These are phyloP conservation scores for Meyerozyma athensensis DNA, from an alignment of 1,139 yeast species.

Conservation along the genomic window DNA sequence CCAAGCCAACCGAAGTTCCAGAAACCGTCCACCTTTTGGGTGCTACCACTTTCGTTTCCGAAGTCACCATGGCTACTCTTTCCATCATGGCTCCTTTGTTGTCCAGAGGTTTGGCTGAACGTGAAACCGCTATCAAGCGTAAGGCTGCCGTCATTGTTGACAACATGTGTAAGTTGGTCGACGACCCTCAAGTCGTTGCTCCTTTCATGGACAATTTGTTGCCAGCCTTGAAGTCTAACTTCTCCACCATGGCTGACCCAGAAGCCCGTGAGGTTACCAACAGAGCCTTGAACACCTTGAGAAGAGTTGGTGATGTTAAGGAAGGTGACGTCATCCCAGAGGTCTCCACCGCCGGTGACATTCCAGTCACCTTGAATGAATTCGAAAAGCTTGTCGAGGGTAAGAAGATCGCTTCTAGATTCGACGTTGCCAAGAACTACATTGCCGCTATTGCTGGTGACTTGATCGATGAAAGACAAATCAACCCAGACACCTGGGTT, in stretches of 20 bases:
- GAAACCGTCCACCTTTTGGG: conserved; percentile 98
- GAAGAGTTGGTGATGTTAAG: conserved; percentile 97
- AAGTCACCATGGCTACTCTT: conserved; percentile 98
- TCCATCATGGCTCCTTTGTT: conserved; percentile 99
- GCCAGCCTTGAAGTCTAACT: conserved; percentile 94
- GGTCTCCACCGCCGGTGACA: conserved; percentile 97
- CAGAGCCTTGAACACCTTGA: conserved; percentile 95
- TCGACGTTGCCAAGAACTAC: conserved; percentile 70
- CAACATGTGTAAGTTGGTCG: conserved; percentile 99
- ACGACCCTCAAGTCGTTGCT: conserved; percentile 99
- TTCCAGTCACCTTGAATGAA: conserved; percentile 77
- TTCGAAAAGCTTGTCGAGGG: conserved; percentile 67
- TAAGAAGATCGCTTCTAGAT: conserved; percentile 71
- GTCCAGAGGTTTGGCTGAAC: conserved; percentile 99
- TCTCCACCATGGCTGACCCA: conserved; percentile 97
- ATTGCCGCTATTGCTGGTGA: conserved; percentile 98
- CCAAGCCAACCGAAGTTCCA: conserved; percentile 94
- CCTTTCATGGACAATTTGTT: conserved; percentile 93
- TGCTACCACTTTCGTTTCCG: conserved; percentile 99
- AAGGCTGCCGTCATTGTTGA: conserved; percentile 99
- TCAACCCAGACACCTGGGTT: conserved; percentile 89
- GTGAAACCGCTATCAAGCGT: conserved; percentile 99
- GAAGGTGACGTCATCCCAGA: conserved; percentile 89
- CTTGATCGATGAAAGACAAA: conserved; percentile 96
- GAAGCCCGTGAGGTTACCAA: conserved; percentile 98